Base-by-base conservation (phyloP, 352 stramenopile genomes). In the Phytophthora parvispora region DNA sequence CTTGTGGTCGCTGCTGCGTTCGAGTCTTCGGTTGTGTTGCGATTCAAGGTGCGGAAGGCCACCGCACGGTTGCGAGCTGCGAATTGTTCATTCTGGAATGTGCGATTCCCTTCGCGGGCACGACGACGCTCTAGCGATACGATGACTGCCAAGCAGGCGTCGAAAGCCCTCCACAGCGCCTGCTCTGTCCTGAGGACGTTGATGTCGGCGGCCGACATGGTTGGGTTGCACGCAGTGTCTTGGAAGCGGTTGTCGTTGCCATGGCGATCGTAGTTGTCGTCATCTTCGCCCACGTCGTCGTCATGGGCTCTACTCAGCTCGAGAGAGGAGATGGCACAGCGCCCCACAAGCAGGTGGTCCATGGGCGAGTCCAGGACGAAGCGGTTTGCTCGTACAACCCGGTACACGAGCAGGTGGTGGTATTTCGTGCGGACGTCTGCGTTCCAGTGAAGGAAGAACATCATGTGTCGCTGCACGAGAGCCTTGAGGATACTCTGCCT, bases 381-480 rank as follows among this genome's bases (percentile, higher is more conserved):
- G 2, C 87, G 82, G 49, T 90, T 84, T 9, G 83, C 80, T 49
- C 84, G 80, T 0, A 83, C 64, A 22, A 91, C 64, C 28, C 83
- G 86, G 64, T 92, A 95, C 2, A 93, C 79, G 3, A 95, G 74
- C 18, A 95, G 18, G 67, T 95, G 87, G 38, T 95, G 87, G 61
- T 95, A 95, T 31, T 81, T 83, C 49, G 72, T 77, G 6, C 87
- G 73, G 8, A 95, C 87, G 32, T 93, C 87, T 5, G 60, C 65
- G 59, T 95, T 90, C 87, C 87, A 95, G 62, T 95, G 87, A 32
- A 95, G 54, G 28, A 93, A 95, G 12, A 95, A 69, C 2, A 67
- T 80, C 81, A 95, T 92, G 66, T 95, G 87, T 0, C 87, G 87
- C 58, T 93, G 87, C 13, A 92, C 81, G 10, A 95, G 69, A 9